Evolutionary conservation across 495 filamentous ascomycete genomes (phyloP), one percentile per base, ranked within the genome.

Genomic region (Hypomontagnella submonticulosa): DNA sequence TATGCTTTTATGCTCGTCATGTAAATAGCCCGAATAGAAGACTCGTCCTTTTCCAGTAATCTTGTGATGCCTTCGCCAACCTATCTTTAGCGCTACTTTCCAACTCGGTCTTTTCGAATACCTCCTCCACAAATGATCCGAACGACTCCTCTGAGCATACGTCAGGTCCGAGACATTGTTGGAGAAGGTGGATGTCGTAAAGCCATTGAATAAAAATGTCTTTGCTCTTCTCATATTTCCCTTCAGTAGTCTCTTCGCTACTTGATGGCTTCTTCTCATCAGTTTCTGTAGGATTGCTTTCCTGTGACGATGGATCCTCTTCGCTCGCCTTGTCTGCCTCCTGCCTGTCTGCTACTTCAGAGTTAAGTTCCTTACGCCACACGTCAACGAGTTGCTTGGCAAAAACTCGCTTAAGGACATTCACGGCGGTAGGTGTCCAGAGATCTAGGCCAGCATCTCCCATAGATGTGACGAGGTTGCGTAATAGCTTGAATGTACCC

Each of bases 31-130:
- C 90, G 75, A 96, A 95, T 40, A 96, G 69, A 66, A 95, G 77
- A 62, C 85, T 84, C 10, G 92, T 93, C 59, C 88, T 85, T 76
- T 89, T 91, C 88, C 89, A 93, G 72, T 93, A 94, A 56, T 92
- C 90, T 52, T 82, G 78, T 20, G 89, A 85, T 11, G 77, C 68
- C 62, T 87, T 87, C 54, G 73, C 77, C 41, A 91, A 73, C 15
- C 77, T 75, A 61, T 85, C 84, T 55, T 75, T 77, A 32, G 75
- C 75, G 19, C 61, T 68, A 18, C 50, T 72, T 19, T 79, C 82
- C 7, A 84, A 61, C 0, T 76, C 83, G 13, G 83, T 76, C 53
- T 79, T 80, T 58, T 74, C 73, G 49, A 77, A 76, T 8, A 89
- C 57, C 9, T 69, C 76, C 9, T 78, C 79, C 41, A 80, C 76